Evolutionary conservation across 1,284 basidiomycete species (phyloP).

Genomic region (Leccinum pachyderme): DNA sequence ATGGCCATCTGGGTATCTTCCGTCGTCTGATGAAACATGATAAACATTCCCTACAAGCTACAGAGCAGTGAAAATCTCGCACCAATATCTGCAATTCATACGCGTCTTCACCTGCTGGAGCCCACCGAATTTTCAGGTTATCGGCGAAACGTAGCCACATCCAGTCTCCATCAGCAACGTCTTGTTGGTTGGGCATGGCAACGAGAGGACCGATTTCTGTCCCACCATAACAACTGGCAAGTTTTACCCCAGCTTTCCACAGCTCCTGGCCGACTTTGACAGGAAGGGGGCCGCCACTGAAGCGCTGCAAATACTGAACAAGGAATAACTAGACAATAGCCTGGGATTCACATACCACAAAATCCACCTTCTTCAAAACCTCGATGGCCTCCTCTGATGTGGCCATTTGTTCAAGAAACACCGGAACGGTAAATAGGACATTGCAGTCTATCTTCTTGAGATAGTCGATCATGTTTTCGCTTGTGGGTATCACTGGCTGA

Average conservation of each 20-base stretch:
- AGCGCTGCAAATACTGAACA: slow-evolving; percentile 13
- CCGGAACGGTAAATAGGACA: not conserved
- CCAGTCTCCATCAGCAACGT: slow-evolving; percentile 30
- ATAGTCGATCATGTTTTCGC: slow-evolving; percentile 14
- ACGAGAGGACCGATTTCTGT: slow-evolving; percentile 28
- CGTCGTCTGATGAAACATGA: slow-evolving; percentile 12
- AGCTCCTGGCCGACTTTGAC: slow-evolving; percentile 23
- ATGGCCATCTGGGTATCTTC: slow-evolving; percentile 17
- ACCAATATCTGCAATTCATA: slow-evolving; percentile 38
- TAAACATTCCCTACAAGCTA: not conserved
- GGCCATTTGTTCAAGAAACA: not conserved
- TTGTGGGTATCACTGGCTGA: slow-evolving; percentile 20
- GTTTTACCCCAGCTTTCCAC: slow-evolving; percentile 20
- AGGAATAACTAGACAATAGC: not conserved
- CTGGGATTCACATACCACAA: not conserved
- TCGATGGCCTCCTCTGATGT: not conserved
- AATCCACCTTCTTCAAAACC: not conserved
- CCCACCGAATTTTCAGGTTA: slow-evolving; percentile 26
- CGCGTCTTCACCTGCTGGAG: slow-evolving; percentile 27
- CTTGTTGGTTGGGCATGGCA: not conserved
- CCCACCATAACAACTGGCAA: slow-evolving; percentile 24
- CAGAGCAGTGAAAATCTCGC: not conserved
- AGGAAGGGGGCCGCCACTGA: slow-evolving; percentile 26
- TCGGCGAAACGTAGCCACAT: slow-evolving; percentile 28
- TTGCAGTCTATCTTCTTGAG: slow-evolving; percentile 6